Evolutionary conservation across 2,329 filamentous ascomycete species (phyloP), one percentile per base, ranked within the genome.

Genomic region (Cladosporium sp.): DNA sequence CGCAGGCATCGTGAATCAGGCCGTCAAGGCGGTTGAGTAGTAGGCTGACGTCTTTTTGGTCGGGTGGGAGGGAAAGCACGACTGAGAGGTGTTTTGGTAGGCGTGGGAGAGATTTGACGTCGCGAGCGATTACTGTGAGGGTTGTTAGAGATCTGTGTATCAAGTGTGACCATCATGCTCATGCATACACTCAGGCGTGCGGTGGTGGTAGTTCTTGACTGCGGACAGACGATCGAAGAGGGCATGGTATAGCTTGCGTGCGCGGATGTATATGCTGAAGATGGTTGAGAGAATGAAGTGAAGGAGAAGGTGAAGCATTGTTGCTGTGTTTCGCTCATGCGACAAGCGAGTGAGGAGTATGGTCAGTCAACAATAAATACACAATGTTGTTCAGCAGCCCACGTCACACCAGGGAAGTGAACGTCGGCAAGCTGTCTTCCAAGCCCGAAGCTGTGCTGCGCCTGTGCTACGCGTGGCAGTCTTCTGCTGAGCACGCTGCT

Each of bases 121-220:
- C 94, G 69, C 88, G 87, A 69, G 88, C 86, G 66, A 99, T 96
- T 70, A 96, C 57, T 59, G 30, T 9, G 30, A 9, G 50, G 2
- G 15, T 22, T 58, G 25, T 56, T 20, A 47, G 34, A 19, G 12
- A 20, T 7, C 6, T n/a, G 8, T 40, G n/a, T 12, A 14, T 9
- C 2, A 5, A 47, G 25, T 9, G 8, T 28, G 42, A 37, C 20
- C 2, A 17, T 14, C 17, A 17, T 40, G 17, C 12, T 14, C n/a
- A 54, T 42, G 37, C 55, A 47, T 45, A 58, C 57, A 85, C 71
- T 96, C 90, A 7, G 94, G 94, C 0, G 93, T 96, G 55, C 90
- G 89, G 74, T 99, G 94, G 76, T 99, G 95, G 77, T 99, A 94
- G 73, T 93, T 92, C 57, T 96, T 80, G 61, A 97, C 83, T 9